Evolutionary conservation across 306 rosid genomes (phyloP).

Genomic region (Corylus heterophylla): DNA sequence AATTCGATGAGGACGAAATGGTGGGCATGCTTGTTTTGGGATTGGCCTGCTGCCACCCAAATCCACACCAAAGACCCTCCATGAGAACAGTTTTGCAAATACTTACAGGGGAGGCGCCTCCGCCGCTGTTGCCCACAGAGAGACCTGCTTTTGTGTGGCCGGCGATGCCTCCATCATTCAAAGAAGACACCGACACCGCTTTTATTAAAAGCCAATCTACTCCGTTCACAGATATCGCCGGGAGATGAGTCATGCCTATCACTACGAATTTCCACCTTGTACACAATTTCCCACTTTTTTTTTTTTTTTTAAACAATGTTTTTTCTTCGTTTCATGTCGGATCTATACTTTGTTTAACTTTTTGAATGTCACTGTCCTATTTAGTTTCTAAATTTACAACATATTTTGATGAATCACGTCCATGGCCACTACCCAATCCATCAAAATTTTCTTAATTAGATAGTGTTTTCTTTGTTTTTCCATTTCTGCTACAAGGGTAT

Average conservation of each 20-base stretch:
- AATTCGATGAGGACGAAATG: constrained; percentile 28
- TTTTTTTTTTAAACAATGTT: no score
- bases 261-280: no score
- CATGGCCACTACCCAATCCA: no score
- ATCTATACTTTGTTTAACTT: no score
- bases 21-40: constrained; percentile 50
- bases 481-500: no score
- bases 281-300: no score
- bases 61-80: constrained; percentile 65
- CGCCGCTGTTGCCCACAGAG: constrained; percentile 49
- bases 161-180: constrained; percentile 53
- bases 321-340: no score
- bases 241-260: constrained; percentile 38
- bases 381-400: no score
- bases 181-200: constrained; percentile 25
- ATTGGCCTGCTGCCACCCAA: constrained; percentile 82
- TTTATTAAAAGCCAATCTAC: constrained; percentile 14
- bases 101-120: constrained; percentile 52
- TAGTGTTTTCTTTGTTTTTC: no score
- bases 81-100: constrained; percentile 63
- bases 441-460: no score
- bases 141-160: constrained; percentile 80
- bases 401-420: no score
- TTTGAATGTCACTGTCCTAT: no score
- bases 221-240: constrained; percentile 42